Evolutionary conservation across 306 rosid genomes (phyloP).

Genomic region (Trifolium repens): DNA sequence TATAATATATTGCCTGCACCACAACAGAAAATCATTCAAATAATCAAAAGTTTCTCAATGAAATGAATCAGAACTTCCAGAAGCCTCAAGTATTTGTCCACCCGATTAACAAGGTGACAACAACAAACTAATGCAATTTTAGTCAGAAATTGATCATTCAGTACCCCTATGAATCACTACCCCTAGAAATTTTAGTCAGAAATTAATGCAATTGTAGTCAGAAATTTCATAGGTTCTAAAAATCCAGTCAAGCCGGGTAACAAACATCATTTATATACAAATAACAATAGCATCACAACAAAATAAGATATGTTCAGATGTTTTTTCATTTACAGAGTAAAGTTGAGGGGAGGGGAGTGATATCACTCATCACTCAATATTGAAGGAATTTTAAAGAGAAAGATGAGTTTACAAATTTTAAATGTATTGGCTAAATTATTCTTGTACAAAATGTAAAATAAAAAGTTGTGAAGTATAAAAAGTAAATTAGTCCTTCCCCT

Average conservation of each 20-base stretch:
- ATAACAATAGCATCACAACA: conserved; percentile 7
- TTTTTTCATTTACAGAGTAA: not conserved
- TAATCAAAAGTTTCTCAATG: conserved; percentile 28
- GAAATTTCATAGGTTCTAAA: conserved; percentile 23
- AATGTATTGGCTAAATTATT: not conserved
- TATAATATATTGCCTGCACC: conserved; percentile 84
- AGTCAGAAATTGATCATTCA: not conserved
- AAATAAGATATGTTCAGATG: not conserved
- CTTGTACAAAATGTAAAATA: not conserved
- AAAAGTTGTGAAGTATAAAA: not conserved
- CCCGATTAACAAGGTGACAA: no score
- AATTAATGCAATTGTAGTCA: no score
- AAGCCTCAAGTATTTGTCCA: conserved; percentile 31
- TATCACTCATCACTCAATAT: not conserved
- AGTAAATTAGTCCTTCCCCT: not conserved
- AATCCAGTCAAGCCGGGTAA: conserved; percentile 28
- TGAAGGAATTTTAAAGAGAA: not conserved
- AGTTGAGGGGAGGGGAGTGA: not conserved
- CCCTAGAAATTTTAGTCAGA: no score
- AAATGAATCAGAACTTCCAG: conserved; percentile 22
- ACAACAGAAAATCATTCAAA: conserved; percentile 42
- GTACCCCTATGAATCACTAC: no score
- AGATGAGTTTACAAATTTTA: not conserved
- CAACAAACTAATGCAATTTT: not conserved
- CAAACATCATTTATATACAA: conserved; percentile 6